Evolutionary conservation across 176 grass and related monocot species (phyloP).

Genomic region (Urochloa ruziziensis): DNA sequence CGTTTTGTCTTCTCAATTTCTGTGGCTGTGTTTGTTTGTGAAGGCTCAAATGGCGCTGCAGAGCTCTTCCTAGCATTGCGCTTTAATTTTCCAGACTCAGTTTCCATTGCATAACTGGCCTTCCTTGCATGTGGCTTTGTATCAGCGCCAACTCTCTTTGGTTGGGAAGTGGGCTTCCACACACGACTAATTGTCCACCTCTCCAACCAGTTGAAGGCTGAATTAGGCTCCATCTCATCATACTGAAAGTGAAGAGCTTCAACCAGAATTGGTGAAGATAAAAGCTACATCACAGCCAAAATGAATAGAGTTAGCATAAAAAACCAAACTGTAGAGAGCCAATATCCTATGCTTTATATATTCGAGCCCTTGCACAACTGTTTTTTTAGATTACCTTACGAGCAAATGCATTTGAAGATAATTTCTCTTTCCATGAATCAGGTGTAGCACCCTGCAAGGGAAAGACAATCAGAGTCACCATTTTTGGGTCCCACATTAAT

Average conservation of each 20-base stretch:
- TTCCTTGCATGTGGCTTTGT: slow-evolving; percentile 54
- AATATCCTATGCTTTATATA: not conserved
- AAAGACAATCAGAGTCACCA: not conserved
- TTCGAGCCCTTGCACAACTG: not conserved
- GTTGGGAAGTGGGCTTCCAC: slow-evolving; percentile 57
- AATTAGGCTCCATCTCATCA: slow-evolving; percentile 78
- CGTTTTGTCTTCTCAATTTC: slow-evolving; percentile 69
- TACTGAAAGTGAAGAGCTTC: slow-evolving; percentile 79
- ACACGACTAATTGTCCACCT: slow-evolving; percentile 67
- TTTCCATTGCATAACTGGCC: slow-evolving; percentile 74
- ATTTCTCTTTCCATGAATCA: slow-evolving; percentile 64
- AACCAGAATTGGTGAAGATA: slow-evolving; percentile 54
- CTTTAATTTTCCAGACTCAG: slow-evolving; percentile 83
- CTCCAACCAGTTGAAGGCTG: slow-evolving; percentile 82
- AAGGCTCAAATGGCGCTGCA: slow-evolving; percentile 34
- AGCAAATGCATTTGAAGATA: slow-evolving; percentile 63
- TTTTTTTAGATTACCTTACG: slow-evolving; percentile 47
- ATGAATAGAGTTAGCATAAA: not conserved
- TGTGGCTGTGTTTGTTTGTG: slow-evolving; percentile 40
- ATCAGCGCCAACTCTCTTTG: slow-evolving; percentile 57
- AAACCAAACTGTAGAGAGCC: not conserved
- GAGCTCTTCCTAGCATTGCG: slow-evolving; percentile 63
- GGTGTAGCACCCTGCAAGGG: slow-evolving; percentile 41
- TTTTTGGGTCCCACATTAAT: not conserved
- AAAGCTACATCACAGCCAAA: slow-evolving; percentile 54